Conservation (phyloP, 805 yeast species). For the Starmerella stellata region DNA sequence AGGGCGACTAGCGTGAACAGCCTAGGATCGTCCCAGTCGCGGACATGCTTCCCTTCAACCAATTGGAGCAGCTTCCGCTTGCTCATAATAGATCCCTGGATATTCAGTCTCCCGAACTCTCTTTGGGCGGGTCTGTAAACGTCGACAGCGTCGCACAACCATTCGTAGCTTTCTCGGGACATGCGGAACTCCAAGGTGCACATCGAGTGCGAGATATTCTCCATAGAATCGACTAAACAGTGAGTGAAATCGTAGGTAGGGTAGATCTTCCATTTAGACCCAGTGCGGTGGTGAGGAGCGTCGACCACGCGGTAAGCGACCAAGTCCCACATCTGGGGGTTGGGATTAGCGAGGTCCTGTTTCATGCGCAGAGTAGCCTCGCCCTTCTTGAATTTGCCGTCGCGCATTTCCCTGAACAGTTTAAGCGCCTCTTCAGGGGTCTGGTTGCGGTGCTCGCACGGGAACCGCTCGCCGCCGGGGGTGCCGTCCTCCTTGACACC, state of each 20-base stretch:
- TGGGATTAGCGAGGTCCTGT: constrained; percentile 73
- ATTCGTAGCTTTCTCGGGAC: constrained; percentile 88
- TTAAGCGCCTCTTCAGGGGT: constrained; percentile 54
- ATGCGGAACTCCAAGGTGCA: constrained; percentile 91
- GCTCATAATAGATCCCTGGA: constrained; percentile 85
- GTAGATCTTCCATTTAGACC: constrained; percentile 90
- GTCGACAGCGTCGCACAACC: constrained; percentile 90
- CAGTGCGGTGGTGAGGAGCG: constrained; percentile 91
- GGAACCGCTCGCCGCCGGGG: constrained; percentile 77
- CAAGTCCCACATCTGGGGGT: constrained; percentile 99
- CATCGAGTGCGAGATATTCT: constrained; percentile 84
- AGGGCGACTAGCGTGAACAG: constrained; percentile 85
- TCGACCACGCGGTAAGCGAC: constrained; percentile 90
- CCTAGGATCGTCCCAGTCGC: constrained; percentile 98
- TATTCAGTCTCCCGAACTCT: constrained; percentile 90
- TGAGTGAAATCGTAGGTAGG: constrained; percentile 98
- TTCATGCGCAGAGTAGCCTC: constrained; percentile 94
- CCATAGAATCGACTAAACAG: constrained; percentile 95
- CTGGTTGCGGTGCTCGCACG: constrained; percentile 60
- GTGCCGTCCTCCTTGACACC: constrained; percentile 86
- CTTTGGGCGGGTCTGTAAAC: constrained; percentile 98
- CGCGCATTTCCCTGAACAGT: constrained; percentile 80
- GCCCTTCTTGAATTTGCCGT: constrained; percentile 75
- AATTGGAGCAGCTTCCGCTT: constrained; percentile 90
- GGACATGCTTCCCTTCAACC: constrained; percentile 61